These are phyloP conservation scores for Acacia crassicarpa DNA, from an alignment of 306 rosid genomes.

Conservation along the genomic window DNA sequence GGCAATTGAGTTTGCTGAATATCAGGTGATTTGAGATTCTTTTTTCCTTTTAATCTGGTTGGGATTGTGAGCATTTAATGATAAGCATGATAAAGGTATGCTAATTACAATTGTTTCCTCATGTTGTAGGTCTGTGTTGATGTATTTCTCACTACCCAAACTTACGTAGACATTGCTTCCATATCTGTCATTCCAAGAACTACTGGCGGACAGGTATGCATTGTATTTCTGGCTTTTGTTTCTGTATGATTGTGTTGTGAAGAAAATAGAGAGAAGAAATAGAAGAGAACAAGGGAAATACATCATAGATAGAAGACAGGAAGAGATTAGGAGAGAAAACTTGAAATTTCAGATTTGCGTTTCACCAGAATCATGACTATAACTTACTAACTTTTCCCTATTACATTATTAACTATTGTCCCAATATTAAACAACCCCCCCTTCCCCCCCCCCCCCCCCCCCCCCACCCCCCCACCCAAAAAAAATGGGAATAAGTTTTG, in stretches of 20 bases:
- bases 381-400: no score
- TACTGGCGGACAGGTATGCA: constrained; percentile 94
- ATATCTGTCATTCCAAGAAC: constrained; percentile 86
- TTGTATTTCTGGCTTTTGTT: constrained; percentile 15
- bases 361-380: no score
- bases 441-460: no score
- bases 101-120: constrained; percentile 31
- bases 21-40: constrained; percentile 57
- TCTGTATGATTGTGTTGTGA: background rate
- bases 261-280: constrained; percentile 2
- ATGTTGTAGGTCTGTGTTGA: constrained; percentile 88
- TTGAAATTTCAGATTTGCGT: no score
- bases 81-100: constrained; percentile 20
- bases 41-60: constrained; percentile 1
- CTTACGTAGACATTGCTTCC: constrained; percentile 86
- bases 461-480: no score
- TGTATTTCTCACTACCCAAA: constrained; percentile 84
- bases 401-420: no score
- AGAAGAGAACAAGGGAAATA: background rate
- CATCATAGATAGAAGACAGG: no score
- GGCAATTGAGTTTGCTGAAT: constrained; percentile 94
- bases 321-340: no score
- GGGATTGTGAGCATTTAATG: background rate
- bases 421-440: no score
- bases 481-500: background rate